These are phyloP conservation scores for Cucurbita argyrosperma DNA, from an alignment of 306 rosid species.

Conservation along the genomic window DNA sequence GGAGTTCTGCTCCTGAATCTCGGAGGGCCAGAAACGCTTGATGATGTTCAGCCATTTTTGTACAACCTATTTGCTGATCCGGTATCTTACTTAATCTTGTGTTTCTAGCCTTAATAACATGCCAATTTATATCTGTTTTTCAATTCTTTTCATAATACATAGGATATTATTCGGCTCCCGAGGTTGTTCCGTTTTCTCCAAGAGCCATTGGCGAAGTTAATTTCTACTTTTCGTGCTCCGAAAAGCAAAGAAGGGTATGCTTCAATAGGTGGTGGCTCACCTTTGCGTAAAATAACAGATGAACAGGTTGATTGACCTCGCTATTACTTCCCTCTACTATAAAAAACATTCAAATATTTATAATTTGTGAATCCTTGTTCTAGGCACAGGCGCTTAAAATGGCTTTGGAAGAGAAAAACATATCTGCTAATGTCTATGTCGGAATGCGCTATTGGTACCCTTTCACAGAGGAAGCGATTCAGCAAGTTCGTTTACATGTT, in stretches of 20 bases:
- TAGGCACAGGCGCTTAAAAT: slow-evolving; percentile 78
- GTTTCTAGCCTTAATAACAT: neutral
- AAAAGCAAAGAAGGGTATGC: slow-evolving; percentile 98
- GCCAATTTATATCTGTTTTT: neutral
- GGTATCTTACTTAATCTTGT: slow-evolving; percentile 22
- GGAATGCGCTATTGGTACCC: slow-evolving; percentile 99
- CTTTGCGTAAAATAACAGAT: slow-evolving; percentile 84
- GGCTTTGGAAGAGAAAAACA: slow-evolving; percentile 71
- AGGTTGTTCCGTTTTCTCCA: slow-evolving; percentile 78
- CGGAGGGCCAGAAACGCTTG: slow-evolving; percentile 93
- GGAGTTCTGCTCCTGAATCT: slow-evolving; percentile 92
- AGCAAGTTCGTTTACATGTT: slow-evolving; percentile 43
- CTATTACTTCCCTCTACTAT: neutral
- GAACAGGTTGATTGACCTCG: slow-evolving; percentile 53
- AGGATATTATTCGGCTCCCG: slow-evolving; percentile 98
- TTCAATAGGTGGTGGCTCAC: slow-evolving; percentile 98
- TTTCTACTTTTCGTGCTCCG: slow-evolving; percentile 83
- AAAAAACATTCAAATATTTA: neutral
- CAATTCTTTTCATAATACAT: slow-evolving; percentile 12
- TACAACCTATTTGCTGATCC: slow-evolving; percentile 96
- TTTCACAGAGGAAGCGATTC: slow-evolving; percentile 93
- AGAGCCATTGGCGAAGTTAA: slow-evolving; percentile 68
- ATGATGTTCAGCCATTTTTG: slow-evolving; percentile 90
- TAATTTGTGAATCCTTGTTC: slow-evolving; percentile 7
- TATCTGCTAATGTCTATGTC: slow-evolving; percentile 64